Evolutionary conservation across 805 yeast genomes (phyloP), one percentile per base, ranked within the genome.

Genomic region (Scheffersomyces stipitis): DNA sequence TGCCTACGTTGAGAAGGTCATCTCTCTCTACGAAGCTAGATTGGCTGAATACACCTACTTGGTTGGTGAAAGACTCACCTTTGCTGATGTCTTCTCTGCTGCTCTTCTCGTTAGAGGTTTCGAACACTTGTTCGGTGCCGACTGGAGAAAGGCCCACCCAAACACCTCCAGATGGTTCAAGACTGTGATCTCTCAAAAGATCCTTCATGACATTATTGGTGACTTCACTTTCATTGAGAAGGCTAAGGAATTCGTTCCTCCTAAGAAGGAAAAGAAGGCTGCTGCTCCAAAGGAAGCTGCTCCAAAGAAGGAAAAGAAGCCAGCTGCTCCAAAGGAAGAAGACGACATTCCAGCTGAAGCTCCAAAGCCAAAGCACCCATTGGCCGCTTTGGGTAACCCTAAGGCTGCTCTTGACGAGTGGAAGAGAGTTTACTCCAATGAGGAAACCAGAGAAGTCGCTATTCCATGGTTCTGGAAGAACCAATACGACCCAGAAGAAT

Each of bases 391-490:
- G 48, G 95, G 93, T 56, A 83, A 78, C 62, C 64, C 87, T 44
- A 71, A 75, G 52, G 71, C 81, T 54, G 69, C 79, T 44, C 57
- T 91, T 47, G 97, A 91, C 62, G 93, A 87, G 69, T 90, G 96
- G 95, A 93, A 93, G 81, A 85, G 96, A 75, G 71, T 72, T 51
- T 91, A 93, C 83, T 89, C 97, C 48, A 93, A 91, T 79, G 91
- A 88, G 73, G 98, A 93, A 59, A 91, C 98, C 64, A 86, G 97
- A 73, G 83, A 80, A 64, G 81, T 70, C 51, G 96, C 97, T 51
- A 76, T 91, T 54, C 98, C 98, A 65, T 93, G 91, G 90, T 93
- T 91, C 90, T 93, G 96, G 96, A 61, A 72, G 50, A 85, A 84
- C 66, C 82, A 85, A 75, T 91, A 76, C 78, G 83, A 91, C 74